Percentiles rank a stretch among this genome's conserved stretches.
Evolutionary conservation across 2,329 filamentous ascomycete genomes (phyloP).

Genomic region (Pestalotiopsis sp.): DNA sequence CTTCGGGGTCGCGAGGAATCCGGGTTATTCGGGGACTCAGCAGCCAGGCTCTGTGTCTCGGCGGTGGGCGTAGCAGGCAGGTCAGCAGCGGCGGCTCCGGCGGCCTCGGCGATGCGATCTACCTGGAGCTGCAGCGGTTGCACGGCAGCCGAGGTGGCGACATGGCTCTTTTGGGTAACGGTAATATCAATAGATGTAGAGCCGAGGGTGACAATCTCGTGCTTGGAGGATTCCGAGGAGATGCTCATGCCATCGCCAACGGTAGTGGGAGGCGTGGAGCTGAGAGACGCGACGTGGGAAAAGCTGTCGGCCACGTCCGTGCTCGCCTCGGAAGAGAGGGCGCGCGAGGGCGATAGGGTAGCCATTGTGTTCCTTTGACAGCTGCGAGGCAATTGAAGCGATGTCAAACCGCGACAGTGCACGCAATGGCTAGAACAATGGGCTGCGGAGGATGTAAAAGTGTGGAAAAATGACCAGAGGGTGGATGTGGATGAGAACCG

Average conservation of each 20-base stretch:
- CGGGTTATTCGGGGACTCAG: conserved; percentile 20
- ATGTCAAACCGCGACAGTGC: conserved; percentile 14
- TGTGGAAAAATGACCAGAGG: background rate
- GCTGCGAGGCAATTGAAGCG: conserved; percentile 2
- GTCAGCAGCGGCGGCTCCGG: conserved; percentile 18
- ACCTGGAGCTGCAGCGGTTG: conserved; percentile 28
- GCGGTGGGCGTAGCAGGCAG: conserved; percentile 2
- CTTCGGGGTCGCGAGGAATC: conserved; percentile 55
- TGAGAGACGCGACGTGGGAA: conserved; percentile 57
- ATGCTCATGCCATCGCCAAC: conserved; percentile 65
- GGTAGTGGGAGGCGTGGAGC: conserved; percentile 69
- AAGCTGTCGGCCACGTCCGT: conserved; percentile 41
- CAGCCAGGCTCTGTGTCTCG: conserved; percentile 13
- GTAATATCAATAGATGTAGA: conserved; percentile 49
- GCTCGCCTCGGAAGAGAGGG: conserved; percentile 38
- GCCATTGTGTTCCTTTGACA: conserved; percentile 12
- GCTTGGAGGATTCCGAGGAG: conserved; percentile 59
- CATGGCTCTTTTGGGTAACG: conserved; percentile 28
- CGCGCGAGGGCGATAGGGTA: conserved; percentile 31
- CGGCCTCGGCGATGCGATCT: background rate
- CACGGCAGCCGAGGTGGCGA: conserved; percentile 23
- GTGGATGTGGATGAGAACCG: background rate
- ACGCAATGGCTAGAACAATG: conserved; percentile 9
- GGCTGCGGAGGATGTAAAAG: background rate
- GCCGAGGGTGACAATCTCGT: conserved; percentile 57